A percentile compares a stretch with the other conserved stretches of the same genome.
These are phyloP conservation scores for Taiwanofungus camphoratus DNA, from an alignment of 1,284 basidiomycete species.

Conservation along the genomic window DNA sequence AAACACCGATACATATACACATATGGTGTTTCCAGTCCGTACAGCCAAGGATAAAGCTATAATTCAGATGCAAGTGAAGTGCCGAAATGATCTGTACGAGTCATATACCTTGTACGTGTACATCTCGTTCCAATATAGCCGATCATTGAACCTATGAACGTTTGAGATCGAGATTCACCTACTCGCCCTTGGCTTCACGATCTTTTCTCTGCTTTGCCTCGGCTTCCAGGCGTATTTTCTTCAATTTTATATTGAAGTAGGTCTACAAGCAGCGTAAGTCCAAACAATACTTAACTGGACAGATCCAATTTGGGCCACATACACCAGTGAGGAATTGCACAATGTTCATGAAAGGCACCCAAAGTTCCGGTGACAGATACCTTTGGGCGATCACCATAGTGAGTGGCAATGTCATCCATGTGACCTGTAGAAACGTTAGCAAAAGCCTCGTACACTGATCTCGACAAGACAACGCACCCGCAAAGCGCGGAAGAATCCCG, in stretches of 20 bases:
- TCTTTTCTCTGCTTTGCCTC: conserved; percentile 42
- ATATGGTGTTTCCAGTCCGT: too few relatives aligned
- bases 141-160: too few relatives aligned
- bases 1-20: too few relatives aligned
- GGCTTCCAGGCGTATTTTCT: conserved; percentile 50
- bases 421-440: conserved; percentile 37
- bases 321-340: conserved; percentile 65
- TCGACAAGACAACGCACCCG: conserved; percentile 37
- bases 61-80: too few relatives aligned
- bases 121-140: too few relatives aligned
- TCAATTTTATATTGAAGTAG: conserved; percentile 66
- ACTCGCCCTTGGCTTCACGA: conserved; percentile 32
- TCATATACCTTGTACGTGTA: too few relatives aligned
- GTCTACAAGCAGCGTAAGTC: conserved; percentile 39
- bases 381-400: conserved; percentile 70
- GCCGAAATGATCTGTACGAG: too few relatives aligned
- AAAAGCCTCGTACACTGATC: neutral
- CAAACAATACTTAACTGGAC: neutral
- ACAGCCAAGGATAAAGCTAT: too few relatives aligned
- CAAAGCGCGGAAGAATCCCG: conserved; percentile 72
- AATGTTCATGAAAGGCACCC: conserved; percentile 73
- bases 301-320: conserved; percentile 22
- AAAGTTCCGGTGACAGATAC: conserved; percentile 70
- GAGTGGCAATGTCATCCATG: conserved; percentile 72
- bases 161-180: conserved; percentile 16